A percentile compares a stretch with the other conserved stretches of the same genome.
These are phyloP conservation scores for Trypanosoma congolense DNA, from an alignment of 208 protist genomes.

Conservation along the genomic window DNA sequence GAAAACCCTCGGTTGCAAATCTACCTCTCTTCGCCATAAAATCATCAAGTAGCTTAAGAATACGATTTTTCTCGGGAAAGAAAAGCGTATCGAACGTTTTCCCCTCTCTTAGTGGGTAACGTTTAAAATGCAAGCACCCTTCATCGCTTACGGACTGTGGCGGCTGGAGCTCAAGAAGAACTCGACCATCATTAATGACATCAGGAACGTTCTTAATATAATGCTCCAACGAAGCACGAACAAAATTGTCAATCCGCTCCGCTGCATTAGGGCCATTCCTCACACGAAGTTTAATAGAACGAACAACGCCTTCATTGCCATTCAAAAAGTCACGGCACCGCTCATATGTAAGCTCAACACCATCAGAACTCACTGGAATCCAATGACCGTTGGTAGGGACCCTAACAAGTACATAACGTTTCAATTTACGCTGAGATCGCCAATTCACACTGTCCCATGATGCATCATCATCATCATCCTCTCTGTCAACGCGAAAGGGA, in stretches of 20 bases:
- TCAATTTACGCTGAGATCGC: constrained; percentile 25
- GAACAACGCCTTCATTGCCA: constrained; percentile 17
- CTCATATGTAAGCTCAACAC: constrained; percentile 49
- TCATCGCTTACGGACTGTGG: neutral
- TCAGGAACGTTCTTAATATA: constrained; percentile 36
- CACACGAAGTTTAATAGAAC: constrained; percentile 30
- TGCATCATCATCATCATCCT: constrained; percentile 25
- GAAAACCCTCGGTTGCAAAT: constrained; percentile 81
- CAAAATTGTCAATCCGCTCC: constrained; percentile 35
- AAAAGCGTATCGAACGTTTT: constrained; percentile 87
- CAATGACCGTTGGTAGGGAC: constrained; percentile 32
- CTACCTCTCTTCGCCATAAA: constrained; percentile 68
- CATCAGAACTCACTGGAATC: constrained; percentile 30
- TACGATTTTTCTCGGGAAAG: constrained; percentile 61
- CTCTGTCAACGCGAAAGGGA: constrained; percentile 31
- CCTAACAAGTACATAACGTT: constrained; percentile 37
- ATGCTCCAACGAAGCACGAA: constrained; percentile 28
- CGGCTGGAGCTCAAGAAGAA: constrained; percentile 50
- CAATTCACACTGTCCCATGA: constrained; percentile 23
- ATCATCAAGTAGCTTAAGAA: constrained; percentile 75
- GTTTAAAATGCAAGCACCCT: constrained; percentile 37
- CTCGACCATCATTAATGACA: constrained; percentile 23
- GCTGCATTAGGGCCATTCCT: constrained; percentile 21
- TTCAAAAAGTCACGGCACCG: constrained; percentile 16
- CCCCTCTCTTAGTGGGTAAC: constrained; percentile 62